Evolutionary conservation across 495 filamentous ascomycete species (phyloP), one percentile per base, ranked within the genome.

Genomic region (Xeromyces bisporus): DNA sequence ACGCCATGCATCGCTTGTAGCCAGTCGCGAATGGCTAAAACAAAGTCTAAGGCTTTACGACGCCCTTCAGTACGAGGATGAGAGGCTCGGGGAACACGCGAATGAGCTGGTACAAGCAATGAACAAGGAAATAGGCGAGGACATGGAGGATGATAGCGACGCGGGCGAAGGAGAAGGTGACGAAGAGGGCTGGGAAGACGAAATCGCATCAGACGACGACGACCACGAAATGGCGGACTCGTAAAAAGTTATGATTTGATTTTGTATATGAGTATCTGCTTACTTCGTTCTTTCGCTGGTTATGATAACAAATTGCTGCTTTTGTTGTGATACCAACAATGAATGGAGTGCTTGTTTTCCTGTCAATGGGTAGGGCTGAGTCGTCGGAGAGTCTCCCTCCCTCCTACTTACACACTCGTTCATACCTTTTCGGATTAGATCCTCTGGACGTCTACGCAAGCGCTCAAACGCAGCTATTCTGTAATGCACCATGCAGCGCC

Each of bases 31-130:
- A 20, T 72, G 67, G 67, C 48, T 72, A 15, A 56, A 60, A 31
- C 60, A 63, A 38, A 53, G 60, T 34, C 42, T 72, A 40, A 51
- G 48, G 20, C 53, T 71, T 6, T 71, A 62, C 36, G 46, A 51
- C 2, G 11, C 51, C 18, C 26, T 63, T 2, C 44, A 66, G 15
- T 71, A 69, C 28, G 63, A 71, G 35, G 67, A 71, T 47, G 63
- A 67, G 29, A 58, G 56, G 31, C 50, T 71, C 15, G 50, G 46
- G 25, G 56, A 64, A 7, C 67, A 70, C 42, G 64, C 65, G 7
- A 17, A 62, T 32, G 73, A 77, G 39, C 45, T 77, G 18, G 63
- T 79, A 6, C 57, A 64, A 35, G 67, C 57, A 18, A 60, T 75
- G 39, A 52, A 67, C 42, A 52, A 68, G 36, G 60, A 64, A 15